These are phyloP conservation scores for Hydnum rufescens DNA, from an alignment of 768 basidiomycete genomes.

Conservation along the genomic window DNA sequence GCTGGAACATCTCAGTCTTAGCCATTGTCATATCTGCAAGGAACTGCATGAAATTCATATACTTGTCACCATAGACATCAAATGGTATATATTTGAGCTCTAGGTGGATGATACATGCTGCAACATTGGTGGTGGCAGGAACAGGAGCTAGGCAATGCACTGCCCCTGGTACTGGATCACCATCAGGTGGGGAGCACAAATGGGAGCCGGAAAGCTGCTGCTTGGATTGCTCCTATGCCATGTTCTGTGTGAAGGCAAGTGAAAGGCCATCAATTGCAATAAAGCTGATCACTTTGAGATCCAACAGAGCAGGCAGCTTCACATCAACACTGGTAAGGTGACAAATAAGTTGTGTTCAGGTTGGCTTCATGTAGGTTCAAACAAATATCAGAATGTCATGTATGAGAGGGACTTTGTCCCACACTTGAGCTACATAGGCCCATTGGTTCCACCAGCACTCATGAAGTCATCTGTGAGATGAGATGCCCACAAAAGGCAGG, in stretches of 20 bases:
- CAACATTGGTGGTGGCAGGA: constrained; percentile 40
- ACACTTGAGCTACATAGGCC: constrained; percentile 50
- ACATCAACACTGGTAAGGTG: constrained; percentile 28
- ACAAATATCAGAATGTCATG: not conserved
- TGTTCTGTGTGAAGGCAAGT: constrained; percentile 35
- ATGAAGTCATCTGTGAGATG: constrained; percentile 37
- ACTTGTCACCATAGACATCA: constrained; percentile 28
- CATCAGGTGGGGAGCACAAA: constrained; percentile 53
- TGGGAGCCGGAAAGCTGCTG: constrained; percentile 46
- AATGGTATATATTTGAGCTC: constrained; percentile 41
- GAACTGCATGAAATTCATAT: constrained; percentile 38
- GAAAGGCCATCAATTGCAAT: constrained; percentile 39
- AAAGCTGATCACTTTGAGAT: constrained; percentile 40
- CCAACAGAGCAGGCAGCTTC: constrained; percentile 41
- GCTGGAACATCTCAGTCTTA: no score
- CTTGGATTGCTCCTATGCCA: constrained; percentile 38
- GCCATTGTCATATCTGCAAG: constrained; percentile 45
- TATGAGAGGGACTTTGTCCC: constrained; percentile 38
- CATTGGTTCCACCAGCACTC: constrained; percentile 36
- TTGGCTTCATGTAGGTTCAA: not conserved
- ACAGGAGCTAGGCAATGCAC: constrained; percentile 41
- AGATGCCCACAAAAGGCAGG: constrained; percentile 28
- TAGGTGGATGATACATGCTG: constrained; percentile 37
- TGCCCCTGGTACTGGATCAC: no score
- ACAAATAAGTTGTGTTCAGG: not conserved